phyloP scores from a whole-genome alignment of 23 red algal genomes.

The Chondrus crispus region DNA sequence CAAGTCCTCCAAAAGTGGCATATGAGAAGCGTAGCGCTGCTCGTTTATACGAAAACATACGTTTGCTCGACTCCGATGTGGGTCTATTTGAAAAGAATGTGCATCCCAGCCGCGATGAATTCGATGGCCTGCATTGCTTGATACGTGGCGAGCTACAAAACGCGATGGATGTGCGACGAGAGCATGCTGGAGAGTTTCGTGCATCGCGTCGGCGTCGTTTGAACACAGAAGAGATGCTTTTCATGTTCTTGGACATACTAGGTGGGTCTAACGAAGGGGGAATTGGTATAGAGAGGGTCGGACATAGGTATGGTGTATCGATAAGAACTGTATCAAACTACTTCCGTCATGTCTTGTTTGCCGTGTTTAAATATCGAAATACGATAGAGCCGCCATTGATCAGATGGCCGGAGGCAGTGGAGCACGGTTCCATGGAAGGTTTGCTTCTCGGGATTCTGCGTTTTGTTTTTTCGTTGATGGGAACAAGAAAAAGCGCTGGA shows the following conservation, averaged over 20 bases:
- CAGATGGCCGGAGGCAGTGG: background rate
- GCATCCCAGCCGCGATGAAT: background rate
- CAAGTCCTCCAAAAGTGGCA: too few species aligned
- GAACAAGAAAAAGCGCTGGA: background rate
- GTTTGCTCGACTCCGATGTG: background rate
- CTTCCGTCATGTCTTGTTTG: background rate
- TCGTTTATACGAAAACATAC: background rate
- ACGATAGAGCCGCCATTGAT: background rate
- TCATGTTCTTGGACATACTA: slow-evolving; percentile 22
- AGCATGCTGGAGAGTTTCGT: background rate
- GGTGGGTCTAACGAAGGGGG: background rate
- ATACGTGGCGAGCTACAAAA: background rate
- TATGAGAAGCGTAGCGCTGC: background rate
- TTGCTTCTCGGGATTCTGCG: background rate
- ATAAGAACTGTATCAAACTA: background rate
- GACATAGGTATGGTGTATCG: background rate
- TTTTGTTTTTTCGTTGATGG: background rate
- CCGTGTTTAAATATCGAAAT: background rate
- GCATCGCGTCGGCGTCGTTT: background rate
- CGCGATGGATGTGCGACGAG: background rate
- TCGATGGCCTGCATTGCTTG: background rate
- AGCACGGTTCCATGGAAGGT: background rate
- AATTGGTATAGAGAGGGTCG: background rate
- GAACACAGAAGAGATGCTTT: slow-evolving; percentile 5
- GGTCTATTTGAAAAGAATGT: background rate